These are phyloP conservation scores for Lentithecium fluviatile DNA, from an alignment of 495 filamentous ascomycete genomes.

Conservation along the genomic window DNA sequence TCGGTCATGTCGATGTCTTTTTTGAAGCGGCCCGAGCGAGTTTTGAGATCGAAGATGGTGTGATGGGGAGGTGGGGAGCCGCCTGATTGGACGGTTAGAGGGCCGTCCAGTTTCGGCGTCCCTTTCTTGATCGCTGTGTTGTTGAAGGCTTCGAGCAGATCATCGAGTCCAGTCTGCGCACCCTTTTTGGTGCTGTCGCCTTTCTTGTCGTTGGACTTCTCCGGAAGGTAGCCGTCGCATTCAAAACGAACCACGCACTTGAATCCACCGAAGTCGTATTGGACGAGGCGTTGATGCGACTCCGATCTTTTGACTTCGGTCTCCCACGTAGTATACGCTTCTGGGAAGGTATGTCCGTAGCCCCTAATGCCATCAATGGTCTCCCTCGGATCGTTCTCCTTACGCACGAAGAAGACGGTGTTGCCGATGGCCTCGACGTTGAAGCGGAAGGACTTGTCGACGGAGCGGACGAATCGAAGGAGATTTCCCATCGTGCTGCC, in stretches of 20 bases:
- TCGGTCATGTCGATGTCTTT: conserved; percentile 46
- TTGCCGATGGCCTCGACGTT: conserved; percentile 58
- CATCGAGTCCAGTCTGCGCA: not conserved
- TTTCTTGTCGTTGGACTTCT: not conserved
- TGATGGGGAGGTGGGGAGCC: conserved; percentile 46
- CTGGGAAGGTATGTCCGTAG: conserved; percentile 65
- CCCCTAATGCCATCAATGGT: conserved; percentile 54
- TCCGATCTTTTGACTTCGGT: conserved; percentile 49
- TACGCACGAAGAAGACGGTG: conserved; percentile 62
- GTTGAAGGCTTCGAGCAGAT: conserved; percentile 6
- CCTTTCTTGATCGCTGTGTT: not conserved
- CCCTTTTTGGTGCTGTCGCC: not conserved
- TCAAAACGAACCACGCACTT: conserved; percentile 60
- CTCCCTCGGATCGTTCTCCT: conserved; percentile 56
- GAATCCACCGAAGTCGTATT: conserved; percentile 58
- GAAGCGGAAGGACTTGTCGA: conserved; percentile 56
- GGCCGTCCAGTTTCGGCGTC: not conserved
- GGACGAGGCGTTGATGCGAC: conserved; percentile 63
- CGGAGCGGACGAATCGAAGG: conserved; percentile 52
- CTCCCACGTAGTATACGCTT: conserved; percentile 62
- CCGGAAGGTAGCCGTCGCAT: conserved; percentile 57
- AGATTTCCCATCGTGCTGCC: conserved; percentile 60
- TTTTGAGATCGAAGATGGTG: conserved; percentile 67
- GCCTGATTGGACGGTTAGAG: conserved; percentile 16
- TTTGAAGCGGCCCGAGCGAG: conserved; percentile 47